Evolutionary conservation across 805 yeast species (phyloP), one percentile per base, ranked within the genome.

Genomic region (Pichia cabralensis): DNA sequence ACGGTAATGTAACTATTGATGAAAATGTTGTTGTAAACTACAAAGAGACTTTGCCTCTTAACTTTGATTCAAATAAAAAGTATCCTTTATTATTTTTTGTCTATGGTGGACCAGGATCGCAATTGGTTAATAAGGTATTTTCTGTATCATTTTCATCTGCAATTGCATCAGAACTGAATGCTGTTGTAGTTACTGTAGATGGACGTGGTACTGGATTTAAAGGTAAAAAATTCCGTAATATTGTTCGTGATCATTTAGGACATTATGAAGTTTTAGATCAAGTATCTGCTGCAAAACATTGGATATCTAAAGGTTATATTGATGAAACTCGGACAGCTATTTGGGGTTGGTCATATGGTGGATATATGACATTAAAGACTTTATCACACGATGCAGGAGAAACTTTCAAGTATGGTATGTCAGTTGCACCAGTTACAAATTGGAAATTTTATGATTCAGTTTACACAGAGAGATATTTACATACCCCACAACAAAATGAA

Each of bases 311-410:
- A 45, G 39, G 64, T 2, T 89, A 79, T 49, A 80, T 92, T 27
- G 82, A 88, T 52, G 56, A 62, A 17, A 61, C 67, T 4, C 69
- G 73, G 40, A 76, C 84, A 10, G 94, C 95, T 0, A 73, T 89
- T 36, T 92, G 96, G 89, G 98, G 98, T 8, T 92, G 98, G 98
- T 82, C 95, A 16, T 92, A 89, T 53, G 98, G 98, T 31, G 98
- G 97, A 0, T 92, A 74, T 53, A 70, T 85, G 67, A 86, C 98
- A 0, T 67, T 92, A 47, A 92, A 88, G 58, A 80, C 94, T 0
- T 61, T 92, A 30, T 97, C 92, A 57, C 65, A 67, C 16, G 97
- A 92, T 56, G 67, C 65, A 3, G 84, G 85, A 13, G 61, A 72
- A 24, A 72, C 76, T 12, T 88, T 92, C 67, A 73, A 73, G 38